Percentiles rank a stretch among this genome's conserved stretches.
Evolutionary conservation across 225 moss, liverwort and hornwort species (phyloP).

Genomic region (Thuidium tamariscinum): DNA sequence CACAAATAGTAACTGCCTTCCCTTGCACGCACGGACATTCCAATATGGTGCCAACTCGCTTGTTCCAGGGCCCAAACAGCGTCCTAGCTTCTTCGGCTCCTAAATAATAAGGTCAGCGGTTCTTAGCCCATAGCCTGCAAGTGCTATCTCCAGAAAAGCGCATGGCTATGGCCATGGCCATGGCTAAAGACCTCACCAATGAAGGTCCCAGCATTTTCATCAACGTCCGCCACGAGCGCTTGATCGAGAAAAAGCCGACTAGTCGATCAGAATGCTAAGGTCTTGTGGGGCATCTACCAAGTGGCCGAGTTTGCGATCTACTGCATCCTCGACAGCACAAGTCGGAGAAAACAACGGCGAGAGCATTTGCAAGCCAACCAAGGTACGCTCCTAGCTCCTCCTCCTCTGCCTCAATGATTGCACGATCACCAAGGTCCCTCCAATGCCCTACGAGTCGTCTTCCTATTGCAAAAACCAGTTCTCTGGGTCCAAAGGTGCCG

Average conservation of each 20-base stretch:
- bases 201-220: neutral
- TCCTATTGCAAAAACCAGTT: neutral
- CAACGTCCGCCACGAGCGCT: neutral
- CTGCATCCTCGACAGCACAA: neutral
- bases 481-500: neutral
- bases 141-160: neutral
- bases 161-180: slow-evolving; percentile 3
- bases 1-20: neutral
- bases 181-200: neutral
- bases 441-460: neutral
- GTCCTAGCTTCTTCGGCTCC: neutral
- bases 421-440: neutral
- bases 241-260: neutral
- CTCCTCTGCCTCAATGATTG: slow-evolving; percentile 3
- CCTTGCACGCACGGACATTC: neutral
- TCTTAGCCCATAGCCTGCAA: neutral
- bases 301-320: neutral
- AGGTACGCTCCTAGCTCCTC: neutral
- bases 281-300: neutral
- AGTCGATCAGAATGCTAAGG: neutral
- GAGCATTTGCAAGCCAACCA: neutral
- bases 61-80: neutral
- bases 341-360: neutral
- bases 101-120: neutral
- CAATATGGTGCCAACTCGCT: neutral